Evolutionary conservation across 805 yeast species (phyloP).

Genomic region (Candida ipomoeae): DNA sequence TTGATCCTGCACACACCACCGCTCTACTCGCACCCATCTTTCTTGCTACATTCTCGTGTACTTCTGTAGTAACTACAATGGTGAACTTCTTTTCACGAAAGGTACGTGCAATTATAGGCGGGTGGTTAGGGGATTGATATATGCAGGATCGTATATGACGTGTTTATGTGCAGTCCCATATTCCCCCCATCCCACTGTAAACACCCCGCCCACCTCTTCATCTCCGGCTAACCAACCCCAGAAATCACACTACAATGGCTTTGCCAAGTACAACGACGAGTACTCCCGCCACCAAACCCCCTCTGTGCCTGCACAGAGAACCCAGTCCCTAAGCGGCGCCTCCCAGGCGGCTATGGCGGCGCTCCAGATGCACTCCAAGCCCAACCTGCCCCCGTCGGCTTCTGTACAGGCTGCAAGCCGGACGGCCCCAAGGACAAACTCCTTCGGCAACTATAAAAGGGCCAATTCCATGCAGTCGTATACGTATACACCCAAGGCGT

Average conservation of each 20-base stretch:
- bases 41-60: background rate
- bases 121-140: no score
- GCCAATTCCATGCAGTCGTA: constrained; percentile 34
- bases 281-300: constrained; percentile 16
- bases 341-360: constrained; percentile 43
- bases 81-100: constrained; percentile 12
- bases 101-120: constrained; percentile 1
- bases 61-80: background rate
- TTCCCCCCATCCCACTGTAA: background rate
- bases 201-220: background rate
- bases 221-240: constrained; percentile 8
- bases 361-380: constrained; percentile 29
- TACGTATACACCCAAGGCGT: constrained; percentile 36
- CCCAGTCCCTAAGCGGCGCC: constrained; percentile 29
- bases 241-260: constrained; percentile 27
- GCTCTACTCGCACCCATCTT: constrained; percentile 3
- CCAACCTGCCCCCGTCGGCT: constrained; percentile 1
- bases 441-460: constrained; percentile 20
- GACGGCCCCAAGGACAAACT: constrained; percentile 13
- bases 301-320: constrained; percentile 17
- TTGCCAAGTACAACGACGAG: constrained; percentile 30
- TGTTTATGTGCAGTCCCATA: background rate
- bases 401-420: background rate
- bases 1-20: background rate
- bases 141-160: no score